A percentile compares a stretch with the other conserved stretches of the same genome.
Evolutionary conservation across 345 rosid species (phyloP).

Genomic region (Hypericum perforatum): DNA sequence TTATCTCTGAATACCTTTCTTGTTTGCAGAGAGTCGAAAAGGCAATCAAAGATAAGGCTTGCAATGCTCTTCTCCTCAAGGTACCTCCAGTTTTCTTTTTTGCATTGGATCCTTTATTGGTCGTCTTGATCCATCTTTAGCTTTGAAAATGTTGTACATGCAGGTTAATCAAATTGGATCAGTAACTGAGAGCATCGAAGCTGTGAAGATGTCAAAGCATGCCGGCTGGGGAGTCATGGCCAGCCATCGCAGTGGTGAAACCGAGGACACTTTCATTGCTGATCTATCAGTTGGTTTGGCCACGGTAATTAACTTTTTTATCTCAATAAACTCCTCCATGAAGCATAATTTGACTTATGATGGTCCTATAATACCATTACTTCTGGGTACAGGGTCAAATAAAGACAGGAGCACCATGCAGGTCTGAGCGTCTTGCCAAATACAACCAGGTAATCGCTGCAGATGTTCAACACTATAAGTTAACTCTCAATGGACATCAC

Average conservation of each 20-base stretch:
- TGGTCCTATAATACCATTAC: neutral
- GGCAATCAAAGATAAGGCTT: constrained; percentile 36
- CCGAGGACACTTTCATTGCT: constrained; percentile 54
- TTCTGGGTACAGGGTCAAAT: constrained; percentile 41
- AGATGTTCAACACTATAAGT: too few species aligned
- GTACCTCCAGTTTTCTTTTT: constrained; percentile 11
- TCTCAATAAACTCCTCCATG: neutral
- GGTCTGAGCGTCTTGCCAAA: constrained; percentile 65
- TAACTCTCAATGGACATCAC: too few species aligned
- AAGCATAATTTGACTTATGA: neutral
- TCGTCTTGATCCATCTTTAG: neutral
- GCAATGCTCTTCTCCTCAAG: constrained; percentile 55
- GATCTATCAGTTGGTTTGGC: constrained; percentile 48
- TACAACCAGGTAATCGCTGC: constrained; percentile 45
- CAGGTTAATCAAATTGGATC: constrained; percentile 54
- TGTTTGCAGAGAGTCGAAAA: constrained; percentile 44
- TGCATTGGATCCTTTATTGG: neutral
- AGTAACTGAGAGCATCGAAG: constrained; percentile 48
- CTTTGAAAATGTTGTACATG: neutral
- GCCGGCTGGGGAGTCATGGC: constrained; percentile 58
- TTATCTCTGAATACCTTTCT: neutral
- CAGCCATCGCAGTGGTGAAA: constrained; percentile 52
- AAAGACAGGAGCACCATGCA: constrained; percentile 65
- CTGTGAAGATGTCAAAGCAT: constrained; percentile 40
- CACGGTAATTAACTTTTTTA: constrained; percentile 24